Base-by-base conservation (phyloP, 495 filamentous ascomycete species). In the Penicillium parvum region DNA sequence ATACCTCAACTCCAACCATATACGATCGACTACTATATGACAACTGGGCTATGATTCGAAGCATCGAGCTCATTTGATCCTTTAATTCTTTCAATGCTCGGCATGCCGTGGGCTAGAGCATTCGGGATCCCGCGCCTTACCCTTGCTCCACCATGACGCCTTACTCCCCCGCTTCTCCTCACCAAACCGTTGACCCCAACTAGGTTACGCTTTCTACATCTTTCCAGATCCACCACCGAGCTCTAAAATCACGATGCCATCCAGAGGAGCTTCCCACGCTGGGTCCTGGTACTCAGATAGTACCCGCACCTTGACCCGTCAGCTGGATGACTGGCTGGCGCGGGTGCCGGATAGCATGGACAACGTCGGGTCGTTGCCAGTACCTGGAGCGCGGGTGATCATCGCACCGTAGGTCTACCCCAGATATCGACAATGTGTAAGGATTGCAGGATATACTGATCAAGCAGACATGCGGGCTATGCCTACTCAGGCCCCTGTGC, bases 401-500 rank as follows among this genome's bases (percentile, higher is more conserved):
- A 96, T 99, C 56, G 90, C 90, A 48, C 92, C 92, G 94, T 97
- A 82, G 72, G 90, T 76, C 40, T 21, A 32, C 17, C n/a, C 8
- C 19, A 9, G 12, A 32, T 4, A 27, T 11, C 9, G 15, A 9
- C 1, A 4, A 14, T 10, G 4, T 16, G 12, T 12, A 18, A 2
- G 9, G 1, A 20, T 20, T 0, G 7, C 27, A 6, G 9, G n/a
- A 8, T 12, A 47, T 40, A 36, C 55, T 63, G 36, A 61, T 36
- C 35, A 22, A 32, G 16, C 47, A 97, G 92, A 46, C 92, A 99
- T 63, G 92, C 94, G 40, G 94, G 92, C 20, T 99, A 95, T 73
- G 76, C 86, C 3, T 99, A 96, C 68, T 97, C 91, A 11, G 92
- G 92, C 21, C 81, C 89, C 19, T 88, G 88, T 49, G 91, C 94